Percentiles rank a stretch among this genome's conserved stretches.
Conservation (phyloP, 2,329 filamentous ascomycete genomes). For the Colletotrichum simmondsii region DNA sequence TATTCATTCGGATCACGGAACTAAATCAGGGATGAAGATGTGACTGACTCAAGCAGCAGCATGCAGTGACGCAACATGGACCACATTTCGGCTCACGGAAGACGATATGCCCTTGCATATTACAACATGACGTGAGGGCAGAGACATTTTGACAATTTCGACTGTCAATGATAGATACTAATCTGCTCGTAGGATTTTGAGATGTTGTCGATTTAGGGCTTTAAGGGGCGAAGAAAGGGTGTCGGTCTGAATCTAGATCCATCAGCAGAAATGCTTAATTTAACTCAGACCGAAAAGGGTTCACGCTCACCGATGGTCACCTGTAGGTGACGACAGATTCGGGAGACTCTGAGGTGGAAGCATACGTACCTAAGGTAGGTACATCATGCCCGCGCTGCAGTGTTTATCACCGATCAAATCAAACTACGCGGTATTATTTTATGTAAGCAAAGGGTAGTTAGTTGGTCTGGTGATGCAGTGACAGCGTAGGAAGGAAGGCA, state of each 20-base stretch:
- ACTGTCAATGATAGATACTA: not conserved
- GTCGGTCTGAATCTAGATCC: too few species aligned
- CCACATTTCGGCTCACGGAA: constrained; percentile 11
- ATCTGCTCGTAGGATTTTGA: too few species aligned
- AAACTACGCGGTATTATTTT: not conserved
- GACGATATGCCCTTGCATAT: not conserved
- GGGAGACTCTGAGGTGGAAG: not conserved
- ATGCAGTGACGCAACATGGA: constrained; percentile 24
- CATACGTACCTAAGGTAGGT: too few species aligned
- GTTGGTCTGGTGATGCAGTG: not conserved
- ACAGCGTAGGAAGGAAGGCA: not conserved
- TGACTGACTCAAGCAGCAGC: constrained; percentile 18
- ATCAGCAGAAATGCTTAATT: not conserved
- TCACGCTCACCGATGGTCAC: not conserved
- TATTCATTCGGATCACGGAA: not conserved
- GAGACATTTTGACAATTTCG: too few species aligned
- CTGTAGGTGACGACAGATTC: not conserved
- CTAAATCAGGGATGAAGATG: not conserved
- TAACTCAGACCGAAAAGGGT: constrained; percentile 5
- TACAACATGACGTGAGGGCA: not conserved
- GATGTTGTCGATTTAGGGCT: too few species aligned
- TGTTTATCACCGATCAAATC: not conserved
- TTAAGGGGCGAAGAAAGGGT: too few species aligned
- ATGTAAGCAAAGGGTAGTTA: not conserved
- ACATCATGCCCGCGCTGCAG: not conserved